Conservation (phyloP, 108 stramenopile genomes). For the Chaetoceros muelleri region DNA sequence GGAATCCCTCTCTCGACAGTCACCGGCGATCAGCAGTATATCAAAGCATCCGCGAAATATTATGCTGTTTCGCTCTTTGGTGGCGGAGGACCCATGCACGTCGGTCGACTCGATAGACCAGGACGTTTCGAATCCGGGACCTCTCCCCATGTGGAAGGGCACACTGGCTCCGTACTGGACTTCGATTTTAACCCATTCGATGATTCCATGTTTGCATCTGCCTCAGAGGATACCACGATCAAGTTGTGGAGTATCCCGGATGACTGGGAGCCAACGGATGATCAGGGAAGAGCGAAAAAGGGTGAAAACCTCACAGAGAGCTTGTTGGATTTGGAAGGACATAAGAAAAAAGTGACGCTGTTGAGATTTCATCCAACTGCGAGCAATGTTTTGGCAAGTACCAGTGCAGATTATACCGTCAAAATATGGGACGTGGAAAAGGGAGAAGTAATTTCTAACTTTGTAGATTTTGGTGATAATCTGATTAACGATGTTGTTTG, state of each 20-base stretch:
- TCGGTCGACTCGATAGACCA: slow-evolving; percentile 76
- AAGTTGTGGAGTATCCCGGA: slow-evolving; percentile 97
- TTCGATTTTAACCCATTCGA: slow-evolving; percentile 98
- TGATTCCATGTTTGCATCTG: slow-evolving; percentile 87
- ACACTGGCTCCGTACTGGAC: slow-evolving; percentile 86
- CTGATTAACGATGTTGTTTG: slow-evolving; percentile 94
- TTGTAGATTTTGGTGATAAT: slow-evolving; percentile 52
- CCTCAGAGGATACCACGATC: slow-evolving; percentile 89
- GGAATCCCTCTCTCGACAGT: slow-evolving; percentile 87
- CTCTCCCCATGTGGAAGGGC: slow-evolving; percentile 83
- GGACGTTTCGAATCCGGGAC: slow-evolving; percentile 71
- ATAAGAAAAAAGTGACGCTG: slow-evolving; percentile 89
- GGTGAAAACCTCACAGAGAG: slow-evolving; percentile 78
- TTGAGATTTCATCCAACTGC: slow-evolving; percentile 92
- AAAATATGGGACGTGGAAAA: slow-evolving; percentile 97
- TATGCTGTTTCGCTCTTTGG: slow-evolving; percentile 90
- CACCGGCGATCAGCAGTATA: slow-evolving; percentile 97
- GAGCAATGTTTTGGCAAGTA: slow-evolving; percentile 77
- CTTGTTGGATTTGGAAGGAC: slow-evolving; percentile 81
- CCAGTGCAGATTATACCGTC: slow-evolving; percentile 78
- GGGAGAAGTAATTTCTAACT: slow-evolving; percentile 43
- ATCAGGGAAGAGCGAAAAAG: slow-evolving; percentile 72
- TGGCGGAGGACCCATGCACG: slow-evolving; percentile 91
- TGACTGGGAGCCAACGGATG: slow-evolving; percentile 82
- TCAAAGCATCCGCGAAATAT: slow-evolving; percentile 98